Evolutionary conservation across 176 grass and related monocot genomes (phyloP), one percentile per base, ranked within the genome.

Genomic region (Thalia dealbata): DNA sequence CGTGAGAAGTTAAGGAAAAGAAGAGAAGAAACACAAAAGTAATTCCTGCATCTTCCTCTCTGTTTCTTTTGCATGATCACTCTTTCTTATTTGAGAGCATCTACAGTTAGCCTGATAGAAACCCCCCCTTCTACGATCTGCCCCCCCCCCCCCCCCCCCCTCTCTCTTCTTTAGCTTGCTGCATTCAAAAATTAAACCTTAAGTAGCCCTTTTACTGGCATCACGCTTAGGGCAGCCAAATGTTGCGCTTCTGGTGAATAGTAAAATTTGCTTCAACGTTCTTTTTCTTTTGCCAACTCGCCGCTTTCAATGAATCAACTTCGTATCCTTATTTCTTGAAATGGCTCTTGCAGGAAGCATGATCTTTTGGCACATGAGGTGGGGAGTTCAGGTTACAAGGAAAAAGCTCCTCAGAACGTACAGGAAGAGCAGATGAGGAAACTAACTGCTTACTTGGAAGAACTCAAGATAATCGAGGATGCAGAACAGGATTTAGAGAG

Each of bases 361-460:
- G 64, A 65, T 78, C 69, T 64, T 44, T 41, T 96, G 72, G 24
- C 87, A 0, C 84, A 86, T 65, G 92, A 88, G 68, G 84, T 84
- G 73, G 69, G 75, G 0, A 78, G 84, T 21, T 79, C 80, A 7
- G 80, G 88, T 24, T 96, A 96, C 26, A 86, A 72, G 18, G 92
- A 96, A 61, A 92, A 86, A 80, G 92, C 89, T 32, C 89, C 92
- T 6, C 75, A 46, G 41, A 89, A 9, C 18, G 70, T 87, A 27
- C 84, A 96, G 68, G 82, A 90, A 65, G 92, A 96, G 56, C 89
- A 90, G 59, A 78, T 83, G 72, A 90, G 75, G 30, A 96, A 86
- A 72, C 81, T 92, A 24, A 81, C 61, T 46, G 64, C 80, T 67
- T 46, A 90, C 1, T 50, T 96, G 24, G 82, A 92, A 77, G 86